Percentiles rank a stretch among this genome's conserved stretches.
Conservation (phyloP, 148 eudicot genomes). For the Polygonum aviculare region DNA sequence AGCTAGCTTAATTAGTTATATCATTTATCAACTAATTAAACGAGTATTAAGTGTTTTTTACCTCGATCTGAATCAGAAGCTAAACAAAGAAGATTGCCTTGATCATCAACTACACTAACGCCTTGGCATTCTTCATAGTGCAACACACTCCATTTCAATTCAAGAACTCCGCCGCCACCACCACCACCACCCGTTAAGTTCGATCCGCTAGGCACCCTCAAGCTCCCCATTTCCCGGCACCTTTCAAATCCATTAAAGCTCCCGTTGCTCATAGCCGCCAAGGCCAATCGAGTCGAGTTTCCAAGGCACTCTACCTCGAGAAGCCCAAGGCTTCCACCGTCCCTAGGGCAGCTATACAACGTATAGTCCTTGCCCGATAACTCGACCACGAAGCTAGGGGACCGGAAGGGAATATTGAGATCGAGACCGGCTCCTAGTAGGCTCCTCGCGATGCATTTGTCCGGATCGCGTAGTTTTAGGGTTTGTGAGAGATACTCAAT, state of each 20-base stretch:
- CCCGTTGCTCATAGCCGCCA: conserved; percentile 28
- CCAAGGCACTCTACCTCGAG: conserved; percentile 48
- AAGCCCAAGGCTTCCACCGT: conserved; percentile 9
- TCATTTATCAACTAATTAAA: no score
- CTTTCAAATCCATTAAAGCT: neutral
- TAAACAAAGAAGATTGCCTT: conserved; percentile 1
- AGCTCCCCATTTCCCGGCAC: conserved; percentile 23
- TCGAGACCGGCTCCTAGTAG: conserved; percentile 34
- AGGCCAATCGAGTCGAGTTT: conserved; percentile 34
- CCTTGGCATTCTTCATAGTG: conserved; percentile 46
- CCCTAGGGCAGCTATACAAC: conserved; percentile 42
- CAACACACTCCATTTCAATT: conserved; percentile 47
- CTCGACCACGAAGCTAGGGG: conserved; percentile 15
- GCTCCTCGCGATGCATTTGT: conserved; percentile 37
- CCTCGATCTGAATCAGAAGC: neutral
- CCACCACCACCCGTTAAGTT: conserved; percentile 13
- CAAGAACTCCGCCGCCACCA: conserved; percentile 24
- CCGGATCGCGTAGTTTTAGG: conserved; percentile 43
- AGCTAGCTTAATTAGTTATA: no score
- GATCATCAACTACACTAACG: conserved; percentile 30
- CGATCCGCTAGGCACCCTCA: conserved; percentile 26
- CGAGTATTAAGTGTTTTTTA: no score
- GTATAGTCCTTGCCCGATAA: conserved; percentile 27
- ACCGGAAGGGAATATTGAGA: conserved; percentile 24
- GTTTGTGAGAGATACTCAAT: conserved; percentile 42